Evolutionary conservation across 164 flowering plant genomes (phyloP).

Genomic region (Vitis rotundifolia): DNA sequence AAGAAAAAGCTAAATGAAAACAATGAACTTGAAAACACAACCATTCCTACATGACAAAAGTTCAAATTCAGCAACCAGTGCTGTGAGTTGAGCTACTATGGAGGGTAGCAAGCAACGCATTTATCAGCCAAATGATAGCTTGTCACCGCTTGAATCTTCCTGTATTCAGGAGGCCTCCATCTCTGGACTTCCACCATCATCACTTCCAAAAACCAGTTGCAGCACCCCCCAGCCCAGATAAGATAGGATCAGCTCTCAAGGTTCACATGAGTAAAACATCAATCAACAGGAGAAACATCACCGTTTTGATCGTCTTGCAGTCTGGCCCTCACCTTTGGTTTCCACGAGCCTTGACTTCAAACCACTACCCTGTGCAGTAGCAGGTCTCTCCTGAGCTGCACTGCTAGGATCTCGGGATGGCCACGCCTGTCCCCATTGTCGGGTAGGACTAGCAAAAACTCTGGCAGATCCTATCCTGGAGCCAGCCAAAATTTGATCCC

Average conservation of each 20-base stretch:
- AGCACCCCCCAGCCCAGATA: too few species aligned
- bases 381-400: conserved; percentile 39
- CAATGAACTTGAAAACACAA: not conserved
- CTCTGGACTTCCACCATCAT: not conserved
- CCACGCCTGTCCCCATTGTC: conserved; percentile 46
- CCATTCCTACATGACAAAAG: conserved; percentile 1
- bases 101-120: not conserved
- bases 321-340: conserved; percentile 30
- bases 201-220: not conserved
- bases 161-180: not conserved
- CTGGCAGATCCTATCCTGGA: conserved; percentile 41
- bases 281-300: conserved; percentile 14
- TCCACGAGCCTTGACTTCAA: conserved; percentile 47
- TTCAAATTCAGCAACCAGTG: conserved; percentile 13
- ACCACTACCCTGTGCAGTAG: conserved; percentile 31
- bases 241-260: not conserved
- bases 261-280: not conserved
- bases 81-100: conserved; percentile 3
- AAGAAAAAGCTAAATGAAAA: too few species aligned
- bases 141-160: conserved; percentile 3
- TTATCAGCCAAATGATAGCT: not conserved
- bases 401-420: conserved; percentile 42
- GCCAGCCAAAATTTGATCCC: conserved; percentile 53
- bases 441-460: conserved; percentile 46
- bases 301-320: conserved; percentile 46